phyloP scores from a whole-genome alignment of 352 stramenopile species.

The Phytophthora pistaciae region DNA sequence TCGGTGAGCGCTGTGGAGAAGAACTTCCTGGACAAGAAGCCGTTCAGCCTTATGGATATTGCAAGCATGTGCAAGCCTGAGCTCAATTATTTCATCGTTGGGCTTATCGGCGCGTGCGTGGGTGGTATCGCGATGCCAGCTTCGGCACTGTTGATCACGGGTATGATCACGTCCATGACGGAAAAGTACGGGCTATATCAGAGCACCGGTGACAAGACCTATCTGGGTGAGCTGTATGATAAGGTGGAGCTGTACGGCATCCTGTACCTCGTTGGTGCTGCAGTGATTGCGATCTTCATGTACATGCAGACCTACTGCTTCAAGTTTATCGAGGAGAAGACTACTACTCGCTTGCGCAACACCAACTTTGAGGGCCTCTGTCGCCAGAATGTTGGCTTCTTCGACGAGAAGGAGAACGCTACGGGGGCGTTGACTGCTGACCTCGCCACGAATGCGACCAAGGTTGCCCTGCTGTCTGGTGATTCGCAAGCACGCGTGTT shows the following conservation, averaged over 20 bases:
- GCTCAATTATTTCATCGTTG: slow-evolving; percentile 17
- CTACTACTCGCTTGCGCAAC: slow-evolving; percentile 52
- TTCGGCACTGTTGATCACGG: slow-evolving; percentile 44
- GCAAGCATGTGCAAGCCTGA: background rate
- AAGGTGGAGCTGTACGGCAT: slow-evolving; percentile 28
- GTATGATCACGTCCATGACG: slow-evolving; percentile 51
- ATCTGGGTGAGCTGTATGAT: slow-evolving; percentile 45
- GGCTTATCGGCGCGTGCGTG: slow-evolving; percentile 14
- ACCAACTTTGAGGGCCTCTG: slow-evolving; percentile 51
- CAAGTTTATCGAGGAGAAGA: slow-evolving; percentile 54
- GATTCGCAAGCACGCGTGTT: slow-evolving; percentile 55
- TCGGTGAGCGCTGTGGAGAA: slow-evolving; percentile 19
- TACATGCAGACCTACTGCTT: slow-evolving; percentile 57
- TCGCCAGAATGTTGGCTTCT: slow-evolving; percentile 68
- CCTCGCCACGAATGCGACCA: slow-evolving; percentile 55
- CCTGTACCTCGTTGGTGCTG: slow-evolving; percentile 40
- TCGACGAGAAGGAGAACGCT: slow-evolving; percentile 72
- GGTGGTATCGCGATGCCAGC: slow-evolving; percentile 43
- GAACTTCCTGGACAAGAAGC: slow-evolving; percentile 1
- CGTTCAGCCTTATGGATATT: background rate
- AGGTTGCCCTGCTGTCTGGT: slow-evolving; percentile 53
- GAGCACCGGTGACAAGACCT: slow-evolving; percentile 17
- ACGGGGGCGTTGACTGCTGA: slow-evolving; percentile 62
- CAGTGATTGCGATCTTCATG: slow-evolving; percentile 38
- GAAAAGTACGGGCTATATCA: slow-evolving; percentile 48